Evolutionary conservation across 208 protist genomes (phyloP).

Genomic region (Crithidia acanthocephali): DNA sequence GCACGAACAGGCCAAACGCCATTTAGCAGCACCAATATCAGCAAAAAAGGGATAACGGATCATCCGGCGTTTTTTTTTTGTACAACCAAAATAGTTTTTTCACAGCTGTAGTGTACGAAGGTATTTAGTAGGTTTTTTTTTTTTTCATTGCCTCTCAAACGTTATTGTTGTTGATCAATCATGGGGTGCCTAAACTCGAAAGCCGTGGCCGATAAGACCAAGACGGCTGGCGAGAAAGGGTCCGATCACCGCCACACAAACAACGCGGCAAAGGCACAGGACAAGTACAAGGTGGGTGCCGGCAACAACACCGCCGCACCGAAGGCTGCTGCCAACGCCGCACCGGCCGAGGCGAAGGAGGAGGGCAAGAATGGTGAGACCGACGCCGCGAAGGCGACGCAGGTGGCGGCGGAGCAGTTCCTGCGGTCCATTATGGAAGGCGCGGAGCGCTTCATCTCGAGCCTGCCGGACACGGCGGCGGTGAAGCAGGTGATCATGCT

Average conservation of each 20-base stretch:
- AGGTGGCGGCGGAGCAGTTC: constrained; percentile 52
- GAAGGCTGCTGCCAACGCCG: constrained; percentile 19
- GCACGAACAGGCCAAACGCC: too few relatives aligned
- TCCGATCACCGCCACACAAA: constrained; percentile 14
- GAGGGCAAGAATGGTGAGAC: constrained; percentile 8
- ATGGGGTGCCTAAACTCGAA: constrained; percentile 74
- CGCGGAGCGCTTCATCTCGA: constrained; percentile 62
- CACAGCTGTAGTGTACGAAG: too few relatives aligned
- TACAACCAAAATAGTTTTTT: too few relatives aligned
- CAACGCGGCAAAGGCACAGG: constrained; percentile 2
- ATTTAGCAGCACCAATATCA: too few relatives aligned
- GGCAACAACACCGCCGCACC: constrained; percentile 12
- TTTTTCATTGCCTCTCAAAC: constrained; percentile 12
- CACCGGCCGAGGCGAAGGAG: not conserved
- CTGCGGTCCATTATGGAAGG: constrained; percentile 62
- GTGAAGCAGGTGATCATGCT: constrained; percentile 66
- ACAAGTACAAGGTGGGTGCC: constrained; percentile 12
- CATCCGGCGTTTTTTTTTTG: too few relatives aligned
- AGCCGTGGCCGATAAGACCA: constrained; percentile 37
- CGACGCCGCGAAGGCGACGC: constrained; percentile 26
- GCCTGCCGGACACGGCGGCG: constrained; percentile 52
- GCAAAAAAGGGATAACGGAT: too few relatives aligned
- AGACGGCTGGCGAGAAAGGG: constrained; percentile 2
- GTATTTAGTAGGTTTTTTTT: too few relatives aligned
- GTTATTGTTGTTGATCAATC: constrained; percentile 3